Percentiles rank a stretch among this genome's conserved stretches.
Conservation (phyloP, 306 rosid genomes). For the Urtica urens region DNA sequence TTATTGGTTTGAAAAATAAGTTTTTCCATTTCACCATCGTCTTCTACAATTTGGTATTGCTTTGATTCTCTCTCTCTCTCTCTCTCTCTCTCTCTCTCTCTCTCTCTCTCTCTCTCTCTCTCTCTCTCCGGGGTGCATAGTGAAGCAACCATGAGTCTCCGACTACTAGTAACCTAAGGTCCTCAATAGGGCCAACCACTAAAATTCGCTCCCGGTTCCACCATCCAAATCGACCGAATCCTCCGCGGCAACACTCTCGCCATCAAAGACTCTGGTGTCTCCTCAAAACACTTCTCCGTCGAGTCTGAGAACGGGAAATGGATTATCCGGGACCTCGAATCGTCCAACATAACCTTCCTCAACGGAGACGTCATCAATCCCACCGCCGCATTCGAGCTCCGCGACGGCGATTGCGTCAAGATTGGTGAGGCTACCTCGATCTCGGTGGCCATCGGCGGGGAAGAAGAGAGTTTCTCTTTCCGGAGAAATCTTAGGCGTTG, state of each 20-base stretch:
- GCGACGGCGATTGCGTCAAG: conserved; percentile 40
- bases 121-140: neutral
- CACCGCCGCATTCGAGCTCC: conserved; percentile 22
- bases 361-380: conserved; percentile 31
- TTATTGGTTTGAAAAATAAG: too few species aligned
- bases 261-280: conserved; percentile 64
- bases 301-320: conserved; percentile 27
- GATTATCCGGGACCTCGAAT: conserved; percentile 54
- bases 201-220: conserved; percentile 30
- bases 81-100: too few species aligned
- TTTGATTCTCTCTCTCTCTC: too few species aligned
- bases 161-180: conserved; percentile 43
- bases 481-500: too few species aligned
- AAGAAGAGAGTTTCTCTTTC: too few species aligned
- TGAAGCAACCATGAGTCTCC: conserved; percentile 16
- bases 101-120: too few species aligned
- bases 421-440: conserved; percentile 58
- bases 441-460: conserved; percentile 18
- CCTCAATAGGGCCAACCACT: conserved; percentile 55
- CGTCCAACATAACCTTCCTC: conserved; percentile 81
- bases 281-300: conserved; percentile 63
- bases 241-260: conserved; percentile 50
- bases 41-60: too few species aligned
- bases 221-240: conserved; percentile 49
- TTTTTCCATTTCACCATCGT: too few species aligned